phyloP scores from a whole-genome alignment of 2,329 filamentous ascomycete genomes.

The Emericellopsis atlantica region DNA sequence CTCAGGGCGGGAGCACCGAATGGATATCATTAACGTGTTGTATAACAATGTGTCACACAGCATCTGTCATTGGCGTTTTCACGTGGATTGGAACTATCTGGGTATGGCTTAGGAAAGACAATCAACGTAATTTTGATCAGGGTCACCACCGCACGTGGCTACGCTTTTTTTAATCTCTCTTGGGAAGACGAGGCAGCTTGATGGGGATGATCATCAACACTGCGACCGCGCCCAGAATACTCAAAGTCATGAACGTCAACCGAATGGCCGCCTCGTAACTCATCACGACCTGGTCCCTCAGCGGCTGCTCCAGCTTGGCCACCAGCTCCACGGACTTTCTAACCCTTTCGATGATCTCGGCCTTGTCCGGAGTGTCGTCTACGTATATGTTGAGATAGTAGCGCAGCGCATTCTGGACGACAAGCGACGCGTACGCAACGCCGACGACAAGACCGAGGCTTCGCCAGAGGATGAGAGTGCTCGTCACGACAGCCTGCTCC shows the following conservation, averaged over 20 bases:
- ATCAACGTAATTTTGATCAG: no score
- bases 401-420: constrained; percentile 59
- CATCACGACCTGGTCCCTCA: constrained; percentile 39
- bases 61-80: neutral
- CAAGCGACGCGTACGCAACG: constrained; percentile 57
- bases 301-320: constrained; percentile 25
- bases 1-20: constrained; percentile 27
- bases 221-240: constrained; percentile 32
- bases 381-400: constrained; percentile 47
- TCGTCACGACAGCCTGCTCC: constrained; percentile 57
- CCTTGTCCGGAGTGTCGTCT: constrained; percentile 29
- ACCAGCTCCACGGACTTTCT: constrained; percentile 43
- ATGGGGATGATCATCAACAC: constrained; percentile 35
- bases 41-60: neutral
- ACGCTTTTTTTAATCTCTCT: constrained; percentile 18
- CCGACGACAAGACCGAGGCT: constrained; percentile 61
- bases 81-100: no score
- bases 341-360: constrained; percentile 37
- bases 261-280: constrained; percentile 40
- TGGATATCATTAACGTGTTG: constrained; percentile 21
- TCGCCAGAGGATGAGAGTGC: constrained; percentile 59
- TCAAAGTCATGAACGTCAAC: constrained; percentile 30
- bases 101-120: no score
- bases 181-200: constrained; percentile 38
- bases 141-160: no score